phyloP scores from a whole-genome alignment of 495 filamentous ascomycete species.

The Platismatia glauca region DNA sequence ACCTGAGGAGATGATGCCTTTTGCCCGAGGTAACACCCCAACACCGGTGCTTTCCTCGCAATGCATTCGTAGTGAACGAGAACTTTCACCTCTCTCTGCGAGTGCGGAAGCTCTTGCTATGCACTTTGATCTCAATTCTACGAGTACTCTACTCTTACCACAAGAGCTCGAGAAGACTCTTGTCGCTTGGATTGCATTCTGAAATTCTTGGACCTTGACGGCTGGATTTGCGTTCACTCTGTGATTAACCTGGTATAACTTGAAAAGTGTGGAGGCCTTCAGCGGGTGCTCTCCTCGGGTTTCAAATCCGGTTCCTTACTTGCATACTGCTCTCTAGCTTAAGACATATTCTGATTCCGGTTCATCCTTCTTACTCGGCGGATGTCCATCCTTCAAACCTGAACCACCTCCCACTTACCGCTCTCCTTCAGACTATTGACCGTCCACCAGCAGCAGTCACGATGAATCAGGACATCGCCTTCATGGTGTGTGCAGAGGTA shows the following conservation, averaged over 20 bases:
- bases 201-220: not conserved
- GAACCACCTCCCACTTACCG: not conserved
- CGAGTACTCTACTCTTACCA: too few relatives aligned
- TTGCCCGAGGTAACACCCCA: not conserved
- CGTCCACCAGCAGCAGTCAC: not conserved
- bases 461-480: not conserved
- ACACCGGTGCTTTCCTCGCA: not conserved
- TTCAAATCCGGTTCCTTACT: not conserved
- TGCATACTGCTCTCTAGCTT: not conserved
- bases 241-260: not conserved
- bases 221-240: not conserved
- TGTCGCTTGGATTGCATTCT: not conserved
- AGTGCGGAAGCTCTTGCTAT: not conserved
- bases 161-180: not conserved
- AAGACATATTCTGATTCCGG: not conserved
- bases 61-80: not conserved
- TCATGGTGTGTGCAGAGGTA: slow-evolving; percentile 3
- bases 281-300: not conserved
- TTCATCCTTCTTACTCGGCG: not conserved
- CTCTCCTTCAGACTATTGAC: not conserved
- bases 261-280: not conserved
- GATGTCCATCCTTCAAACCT: not conserved
- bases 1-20: not conserved
- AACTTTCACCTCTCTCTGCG: not conserved
- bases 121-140: not conserved